A percentile compares a stretch with the other conserved stretches of the same genome.
Evolutionary conservation across 768 basidiomycete genomes (phyloP).

Genomic region (Auriscalpium microsporum): DNA sequence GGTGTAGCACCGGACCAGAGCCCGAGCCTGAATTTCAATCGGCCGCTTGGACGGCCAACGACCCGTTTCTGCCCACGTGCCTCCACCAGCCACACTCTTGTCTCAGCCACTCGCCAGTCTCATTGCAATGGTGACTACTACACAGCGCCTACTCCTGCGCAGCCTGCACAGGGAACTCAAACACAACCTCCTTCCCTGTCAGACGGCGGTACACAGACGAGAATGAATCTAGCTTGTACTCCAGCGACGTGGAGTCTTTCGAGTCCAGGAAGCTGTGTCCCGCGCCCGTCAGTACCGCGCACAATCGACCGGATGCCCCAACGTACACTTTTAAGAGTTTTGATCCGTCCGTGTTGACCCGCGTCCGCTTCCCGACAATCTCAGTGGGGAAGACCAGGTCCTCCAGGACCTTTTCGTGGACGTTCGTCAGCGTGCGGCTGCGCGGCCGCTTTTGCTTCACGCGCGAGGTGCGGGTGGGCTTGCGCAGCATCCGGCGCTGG

Average conservation of each 20-base stretch:
- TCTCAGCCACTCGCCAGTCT: background rate
- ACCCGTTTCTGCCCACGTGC: no score
- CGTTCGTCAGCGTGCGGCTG: slow-evolving; percentile 91
- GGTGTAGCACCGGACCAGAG: slow-evolving; percentile 13
- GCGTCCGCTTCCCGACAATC: slow-evolving; percentile 97
- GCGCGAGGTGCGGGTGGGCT: slow-evolving; percentile 89
- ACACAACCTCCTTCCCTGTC: slow-evolving; percentile 95
- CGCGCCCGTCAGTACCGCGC: background rate
- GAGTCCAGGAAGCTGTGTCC: slow-evolving; percentile 81
- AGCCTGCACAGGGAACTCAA: slow-evolving; percentile 74
- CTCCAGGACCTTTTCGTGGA: slow-evolving; percentile 98
- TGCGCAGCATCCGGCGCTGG: slow-evolving; percentile 96
- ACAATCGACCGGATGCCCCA: background rate
- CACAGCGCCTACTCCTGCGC: slow-evolving; percentile 51
- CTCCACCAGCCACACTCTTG: background rate
- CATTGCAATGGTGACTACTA: slow-evolving; percentile 7
- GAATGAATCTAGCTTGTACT: slow-evolving; percentile 99
- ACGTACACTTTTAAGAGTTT: slow-evolving; percentile 97
- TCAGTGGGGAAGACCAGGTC: slow-evolving; percentile 98
- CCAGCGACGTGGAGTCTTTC: slow-evolving; percentile 95
- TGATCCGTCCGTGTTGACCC: slow-evolving; percentile 86
- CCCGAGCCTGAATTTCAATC: slow-evolving; percentile 4
- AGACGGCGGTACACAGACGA: slow-evolving; percentile 92
- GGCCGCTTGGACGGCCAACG: background rate
- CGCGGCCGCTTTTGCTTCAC: slow-evolving; percentile 95